Conservation (phyloP, 441 rosid species). For the Jatropha multifida region DNA sequence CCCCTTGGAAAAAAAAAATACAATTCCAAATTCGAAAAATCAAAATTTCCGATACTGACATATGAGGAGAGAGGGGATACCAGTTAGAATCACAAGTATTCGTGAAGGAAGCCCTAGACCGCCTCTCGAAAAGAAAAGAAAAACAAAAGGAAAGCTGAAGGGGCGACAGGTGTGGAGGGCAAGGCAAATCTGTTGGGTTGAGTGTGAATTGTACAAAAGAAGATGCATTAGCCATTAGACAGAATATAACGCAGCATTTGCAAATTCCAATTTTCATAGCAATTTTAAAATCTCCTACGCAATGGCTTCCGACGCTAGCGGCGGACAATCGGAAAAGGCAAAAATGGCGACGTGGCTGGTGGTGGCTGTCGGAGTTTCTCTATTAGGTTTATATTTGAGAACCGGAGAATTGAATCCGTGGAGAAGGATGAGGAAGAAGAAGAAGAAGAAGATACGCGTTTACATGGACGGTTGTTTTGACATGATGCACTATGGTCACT, state of each 20-base stretch:
- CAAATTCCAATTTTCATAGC: not conserved
- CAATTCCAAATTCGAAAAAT: not conserved
- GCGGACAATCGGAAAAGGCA: slow-evolving; percentile 17
- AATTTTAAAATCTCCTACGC: not conserved
- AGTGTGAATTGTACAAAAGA: not conserved
- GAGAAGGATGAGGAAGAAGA: slow-evolving; percentile 23
- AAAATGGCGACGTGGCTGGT: slow-evolving; percentile 43
- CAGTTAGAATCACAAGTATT: not conserved
- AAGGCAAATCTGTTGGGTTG: not conserved
- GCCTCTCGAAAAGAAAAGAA: not conserved
- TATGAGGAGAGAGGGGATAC: not conserved
- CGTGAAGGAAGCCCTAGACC: not conserved
- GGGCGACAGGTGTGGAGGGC: slow-evolving; percentile 5
- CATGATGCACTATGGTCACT: slow-evolving; percentile 85
- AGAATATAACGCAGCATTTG: not conserved
- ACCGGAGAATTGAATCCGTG: slow-evolving; percentile 13
- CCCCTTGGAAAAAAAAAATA: no score
- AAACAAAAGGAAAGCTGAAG: not conserved
- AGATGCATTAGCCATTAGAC: not conserved
- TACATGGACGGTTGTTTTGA: slow-evolving; percentile 85
- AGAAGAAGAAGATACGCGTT: slow-evolving; percentile 50
- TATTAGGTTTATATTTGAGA: slow-evolving; percentile 32
- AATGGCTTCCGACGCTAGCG: slow-evolving; percentile 23
- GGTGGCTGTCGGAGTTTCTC: slow-evolving; percentile 39
- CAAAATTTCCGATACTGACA: not conserved